Conservation (phyloP, 352 stramenopile species). For the Globisporangium abappressorium region DNA sequence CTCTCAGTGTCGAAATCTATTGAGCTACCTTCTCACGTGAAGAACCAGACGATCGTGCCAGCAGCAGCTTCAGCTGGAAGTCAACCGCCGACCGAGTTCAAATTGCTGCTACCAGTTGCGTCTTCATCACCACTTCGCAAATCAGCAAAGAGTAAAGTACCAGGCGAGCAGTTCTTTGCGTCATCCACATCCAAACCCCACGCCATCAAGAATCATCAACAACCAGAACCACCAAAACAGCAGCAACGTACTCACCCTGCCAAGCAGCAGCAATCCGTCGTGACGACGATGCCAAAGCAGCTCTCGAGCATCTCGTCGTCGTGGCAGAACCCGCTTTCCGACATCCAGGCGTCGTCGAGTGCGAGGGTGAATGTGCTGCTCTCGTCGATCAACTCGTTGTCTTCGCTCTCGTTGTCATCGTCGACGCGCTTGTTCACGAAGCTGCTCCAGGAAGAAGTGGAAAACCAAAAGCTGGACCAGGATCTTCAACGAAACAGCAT, state of each 20-base stretch:
- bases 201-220: background rate
- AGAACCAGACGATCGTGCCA: slow-evolving; percentile 3
- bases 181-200: background rate
- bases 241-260: background rate
- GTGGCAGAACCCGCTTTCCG: slow-evolving; percentile 38
- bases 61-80: background rate
- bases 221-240: background rate
- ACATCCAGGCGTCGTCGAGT: slow-evolving; percentile 32
- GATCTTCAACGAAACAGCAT: background rate
- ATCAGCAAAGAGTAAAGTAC: background rate
- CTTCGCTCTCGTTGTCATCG: slow-evolving; percentile 24
- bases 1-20: slow-evolving; percentile 34
- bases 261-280: slow-evolving; percentile 1
- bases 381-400: slow-evolving; percentile 20
- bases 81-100: slow-evolving; percentile 28
- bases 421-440: slow-evolving; percentile 18
- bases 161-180: background rate
- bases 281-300: slow-evolving; percentile 7
- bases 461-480: background rate
- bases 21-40: slow-evolving; percentile 14
- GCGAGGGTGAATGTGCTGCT: slow-evolving; percentile 32
- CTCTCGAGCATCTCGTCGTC: slow-evolving; percentile 11
- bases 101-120: slow-evolving; percentile 26
- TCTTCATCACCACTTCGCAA: slow-evolving; percentile 19
- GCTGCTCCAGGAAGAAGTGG: slow-evolving; percentile 10